Evolutionary conservation across 2,329 filamentous ascomycete genomes (phyloP).

Genomic region (Hawksworthiomyces lignivorus): DNA sequence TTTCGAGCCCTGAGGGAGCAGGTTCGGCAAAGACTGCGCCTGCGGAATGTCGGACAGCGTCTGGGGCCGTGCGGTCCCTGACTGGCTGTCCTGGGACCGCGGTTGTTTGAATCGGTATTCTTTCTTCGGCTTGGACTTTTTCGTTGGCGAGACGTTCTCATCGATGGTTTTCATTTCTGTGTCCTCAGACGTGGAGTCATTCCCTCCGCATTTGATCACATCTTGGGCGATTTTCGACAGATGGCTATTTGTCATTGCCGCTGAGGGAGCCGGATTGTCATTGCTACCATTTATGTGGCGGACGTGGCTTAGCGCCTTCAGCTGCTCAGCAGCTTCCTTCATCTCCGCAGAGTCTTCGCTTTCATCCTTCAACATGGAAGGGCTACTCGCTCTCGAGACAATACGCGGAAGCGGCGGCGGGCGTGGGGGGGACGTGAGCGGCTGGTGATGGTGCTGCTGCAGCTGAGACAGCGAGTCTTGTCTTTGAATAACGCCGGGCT

Average conservation of each 20-base stretch:
- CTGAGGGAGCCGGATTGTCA: background rate
- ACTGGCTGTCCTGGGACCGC: slow-evolving; percentile 9
- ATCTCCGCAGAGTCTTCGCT: slow-evolving; percentile 61
- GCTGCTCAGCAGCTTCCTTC: slow-evolving; percentile 59
- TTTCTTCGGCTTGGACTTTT: slow-evolving; percentile 6
- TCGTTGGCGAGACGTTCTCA: background rate
- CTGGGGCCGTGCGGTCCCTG: background rate
- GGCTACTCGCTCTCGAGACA: slow-evolving; percentile 13
- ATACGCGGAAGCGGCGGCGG: slow-evolving; percentile 8
- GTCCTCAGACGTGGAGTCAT: slow-evolving; percentile 6
- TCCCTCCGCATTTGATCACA: slow-evolving; percentile 11
- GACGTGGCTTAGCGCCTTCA: slow-evolving; percentile 58
- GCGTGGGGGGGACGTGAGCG: background rate
- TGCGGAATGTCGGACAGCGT: slow-evolving; percentile 5
- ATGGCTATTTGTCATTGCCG: slow-evolving; percentile 27
- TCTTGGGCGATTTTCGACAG: slow-evolving; percentile 13
- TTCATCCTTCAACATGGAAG: slow-evolving; percentile 30
- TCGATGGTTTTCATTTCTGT: slow-evolving; percentile 1
- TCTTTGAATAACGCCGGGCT: background rate
- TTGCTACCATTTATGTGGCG: slow-evolving; percentile 38
- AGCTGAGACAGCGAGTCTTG: slow-evolving; percentile 8
- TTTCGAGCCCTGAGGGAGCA: slow-evolving; percentile 33
- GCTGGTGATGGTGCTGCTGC: slow-evolving; percentile 7
- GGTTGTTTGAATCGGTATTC: slow-evolving; percentile 12
- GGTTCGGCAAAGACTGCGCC: slow-evolving; percentile 4